Conservation (phyloP, 2,329 filamentous ascomycete species). For the Erysiphe neolycopersici region DNA sequence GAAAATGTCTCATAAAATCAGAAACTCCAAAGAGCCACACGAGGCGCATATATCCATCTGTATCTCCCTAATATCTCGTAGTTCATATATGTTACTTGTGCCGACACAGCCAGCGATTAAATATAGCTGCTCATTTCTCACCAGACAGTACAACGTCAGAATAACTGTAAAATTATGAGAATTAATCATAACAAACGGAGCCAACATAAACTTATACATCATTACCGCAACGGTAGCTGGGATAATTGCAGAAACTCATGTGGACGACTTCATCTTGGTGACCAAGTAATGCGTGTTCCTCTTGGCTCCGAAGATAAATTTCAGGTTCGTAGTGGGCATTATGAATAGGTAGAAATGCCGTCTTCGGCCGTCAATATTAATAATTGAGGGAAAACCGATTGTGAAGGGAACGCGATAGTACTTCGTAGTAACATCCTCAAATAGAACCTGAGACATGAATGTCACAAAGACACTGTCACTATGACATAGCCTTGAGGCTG, state of each 20-base stretch:
- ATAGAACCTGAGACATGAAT: no score
- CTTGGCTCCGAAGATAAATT: background rate
- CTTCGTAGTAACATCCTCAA: no score
- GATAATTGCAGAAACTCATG: background rate
- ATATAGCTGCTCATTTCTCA: background rate
- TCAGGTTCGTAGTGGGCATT: background rate
- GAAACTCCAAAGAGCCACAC: no score
- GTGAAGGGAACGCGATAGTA: no score
- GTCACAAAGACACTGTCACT: no score
- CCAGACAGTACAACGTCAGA: background rate
- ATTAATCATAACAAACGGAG: background rate
- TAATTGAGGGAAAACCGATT: no score
- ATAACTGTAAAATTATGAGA: background rate
- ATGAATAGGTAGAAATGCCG: background rate
- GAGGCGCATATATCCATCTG: background rate
- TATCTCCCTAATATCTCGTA: background rate
- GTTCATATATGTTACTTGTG: background rate
- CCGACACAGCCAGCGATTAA: background rate
- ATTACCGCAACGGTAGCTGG: background rate
- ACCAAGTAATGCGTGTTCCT: background rate
- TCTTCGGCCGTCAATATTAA: no score
- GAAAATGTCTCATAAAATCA: no score
- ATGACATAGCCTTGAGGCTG: no score
- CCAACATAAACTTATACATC: background rate
- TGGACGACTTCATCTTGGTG: background rate